Evolutionary conservation across 1,284 basidiomycete species (phyloP), one percentile per base, ranked within the genome.

Genomic region (Schizophyllum amplum): DNA sequence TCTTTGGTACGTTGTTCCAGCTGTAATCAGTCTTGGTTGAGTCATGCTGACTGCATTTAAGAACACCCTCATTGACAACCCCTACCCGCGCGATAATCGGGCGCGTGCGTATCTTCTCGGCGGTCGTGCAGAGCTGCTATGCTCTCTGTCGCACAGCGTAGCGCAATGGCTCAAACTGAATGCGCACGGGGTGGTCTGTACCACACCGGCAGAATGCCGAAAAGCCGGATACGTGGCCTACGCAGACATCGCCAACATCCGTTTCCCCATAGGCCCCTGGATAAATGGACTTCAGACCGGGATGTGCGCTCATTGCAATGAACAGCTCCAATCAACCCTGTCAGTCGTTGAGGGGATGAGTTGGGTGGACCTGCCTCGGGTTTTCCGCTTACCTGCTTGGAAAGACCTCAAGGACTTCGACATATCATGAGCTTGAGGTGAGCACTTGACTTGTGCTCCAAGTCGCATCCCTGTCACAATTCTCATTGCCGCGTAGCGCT

Each of bases 381-480:
- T 60, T 50, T 61, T 59, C 48, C 55, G 57, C 26, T 54, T 60
- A 21, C 49, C 54, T 2, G 20, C n/a, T n/a, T 61, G 60, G 60
- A 55, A 24, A 52, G 58, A 57, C 51, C 47, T 61, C 51, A 52
- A 52, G 24, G 51, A 42, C 33, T 42, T 42, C 33, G 33, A 42
- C 33, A 42, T 42, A 42, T 9, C 33, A 3, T 42, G 33, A 42
- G n/a, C 17, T 33, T 13, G 27, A 13, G 13, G 5, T 33, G 13
- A 33, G 13, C 27, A 33, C 6, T 33, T 6, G 13, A 33, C 13
- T 33, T 33, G 13, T 33, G 27, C n/a, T n/a, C n/a, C n/a, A n/a
- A n/a, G n/a, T n/a, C n/a, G n/a, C n/a, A n/a, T n/a, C n/a, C n/a
- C n/a, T n/a, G n/a, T n/a, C n/a, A n/a, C n/a, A n/a, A n/a, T 33